phyloP scores from a whole-genome alignment of 2,329 filamentous ascomycete genomes.

The Daldinia sp. region DNA sequence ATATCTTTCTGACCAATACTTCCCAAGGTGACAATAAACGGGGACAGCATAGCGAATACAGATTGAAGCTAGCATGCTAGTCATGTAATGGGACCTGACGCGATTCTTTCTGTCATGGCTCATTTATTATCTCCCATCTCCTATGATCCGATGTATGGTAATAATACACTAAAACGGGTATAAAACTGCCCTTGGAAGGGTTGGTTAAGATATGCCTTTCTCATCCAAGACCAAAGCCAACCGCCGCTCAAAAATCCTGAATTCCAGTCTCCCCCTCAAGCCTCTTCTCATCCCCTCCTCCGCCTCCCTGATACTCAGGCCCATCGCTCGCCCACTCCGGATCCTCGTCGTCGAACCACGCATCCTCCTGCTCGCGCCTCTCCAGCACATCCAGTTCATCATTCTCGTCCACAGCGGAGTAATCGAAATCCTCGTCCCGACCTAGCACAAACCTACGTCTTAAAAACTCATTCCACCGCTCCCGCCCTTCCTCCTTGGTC shows the following conservation, averaged over 20 bases:
- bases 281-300: slow-evolving; percentile 16
- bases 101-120: no score
- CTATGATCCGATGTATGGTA: no score
- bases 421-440: slow-evolving; percentile 83
- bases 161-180: no score
- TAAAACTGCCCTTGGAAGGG: no score
- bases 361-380: slow-evolving; percentile 75
- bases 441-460: slow-evolving; percentile 80
- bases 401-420: slow-evolving; percentile 75
- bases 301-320: slow-evolving; percentile 43
- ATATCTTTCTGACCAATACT: no score
- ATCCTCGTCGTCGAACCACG: slow-evolving; percentile 84
- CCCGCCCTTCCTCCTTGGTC: slow-evolving; percentile 74
- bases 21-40: no score
- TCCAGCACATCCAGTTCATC: slow-evolving; percentile 75
- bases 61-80: no score
- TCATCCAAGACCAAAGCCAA: not conserved
- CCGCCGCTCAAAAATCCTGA: slow-evolving; percentile 71
- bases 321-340: slow-evolving; percentile 70
- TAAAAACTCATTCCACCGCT: slow-evolving; percentile 79
- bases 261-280: slow-evolving; percentile 74
- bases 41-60: no score
- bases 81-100: no score
- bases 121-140: no score
- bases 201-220: no score